Evolutionary conservation across 2,329 filamentous ascomycete species (phyloP), one percentile per base, ranked within the genome.

Genomic region (Penicillium digitatum): DNA sequence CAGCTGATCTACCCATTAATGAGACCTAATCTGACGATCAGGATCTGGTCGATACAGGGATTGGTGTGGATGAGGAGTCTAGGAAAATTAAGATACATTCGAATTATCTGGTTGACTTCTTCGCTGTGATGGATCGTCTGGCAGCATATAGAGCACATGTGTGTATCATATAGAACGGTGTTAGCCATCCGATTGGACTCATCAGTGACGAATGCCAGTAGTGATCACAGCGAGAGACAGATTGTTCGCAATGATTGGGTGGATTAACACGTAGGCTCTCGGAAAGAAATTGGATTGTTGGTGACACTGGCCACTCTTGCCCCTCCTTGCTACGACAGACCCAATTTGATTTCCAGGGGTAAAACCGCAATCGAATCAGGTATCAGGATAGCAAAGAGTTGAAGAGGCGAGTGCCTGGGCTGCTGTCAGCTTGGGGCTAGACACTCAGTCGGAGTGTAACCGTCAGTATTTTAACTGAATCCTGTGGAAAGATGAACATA

Each of bases 151-250:
- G 12, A 29, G 40, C 22, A 34, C 43, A 22, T 22, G 24, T 1
- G n/a, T 22, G 22, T 45, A 45, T 32, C 18, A 32, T 45, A 24
- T 32, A 12, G 1, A 12, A 18, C 16, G n/a, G 9, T 12, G 10
- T 43, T 9, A 5, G 10, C 37, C 22, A 39, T 43, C 31, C 14
- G 38, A 65, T 63, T 65, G 61, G 62, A 34, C 18, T 24, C 16
- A 20, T 35, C 47, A 31, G 24, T 31, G 48, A 58, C 58, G 48
- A 62, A 62, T 64, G 49, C 44, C 31, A 22, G 49, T 35, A 43
- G 29, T 35, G 59, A 62, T 65, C 63, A 65, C 63, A 53, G 55
- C 49, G 26, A 52, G 54, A 56, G 48, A 34, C 47, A 45, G 37
- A 27, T 40, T 57, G 3, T 4, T 27, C 22, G 8, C 22, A 35